Evolutionary conservation across 2,329 filamentous ascomycete species (phyloP), one percentile per base, ranked within the genome.

Genomic region (Plectosphaerella cucumerina): DNA sequence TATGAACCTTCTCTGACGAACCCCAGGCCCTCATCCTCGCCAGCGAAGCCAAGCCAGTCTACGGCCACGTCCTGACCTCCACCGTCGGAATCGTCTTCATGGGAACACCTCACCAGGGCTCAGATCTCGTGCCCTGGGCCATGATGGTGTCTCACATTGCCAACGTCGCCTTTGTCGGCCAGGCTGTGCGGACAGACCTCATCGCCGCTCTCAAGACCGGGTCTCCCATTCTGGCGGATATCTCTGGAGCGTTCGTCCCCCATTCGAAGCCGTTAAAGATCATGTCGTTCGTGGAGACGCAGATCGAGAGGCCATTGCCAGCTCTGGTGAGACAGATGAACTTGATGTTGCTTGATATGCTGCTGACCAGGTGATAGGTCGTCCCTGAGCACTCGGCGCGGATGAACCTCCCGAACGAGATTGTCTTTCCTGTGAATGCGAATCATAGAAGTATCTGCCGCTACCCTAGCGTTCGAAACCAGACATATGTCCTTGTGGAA

Each of bases 21-120:
- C 3, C 12, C 12, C 12, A 31, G 26, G 26, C 26, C 26, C 26
- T 31, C 4, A 31, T 31, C 26, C 26, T 31, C 26, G 26, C 26
- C 3, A 31, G 26, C 26, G 26, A 31, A 31, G 26, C 26, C 26
- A 31, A 31, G 26, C 26, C 26, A 11, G 26, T 31, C 6, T 31
- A 31, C 26, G 26, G 26, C 26, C 26, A 31, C 26, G 12, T 31
- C 26, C 26, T 31, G 26, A 31, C 26, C 3, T 31, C 26, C 26
- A 31, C 26, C 26, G 12, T 48, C 12, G 69, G 65, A 9, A 58
- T 72, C n/a, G 31, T 59, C 6, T 72, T 72, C 50, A 63, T 72
- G 57, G 68, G 70, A 3, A 71, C 69, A 2, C 70, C 70, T 22
- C 66, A 72, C 50, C 58, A 46, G 15, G 68, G 68, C 5, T 58